A percentile compares a stretch with the other conserved stretches of the same genome.
These are phyloP conservation scores for Citrus hindsii DNA, from an alignment of 345 rosid genomes.

Conservation along the genomic window DNA sequence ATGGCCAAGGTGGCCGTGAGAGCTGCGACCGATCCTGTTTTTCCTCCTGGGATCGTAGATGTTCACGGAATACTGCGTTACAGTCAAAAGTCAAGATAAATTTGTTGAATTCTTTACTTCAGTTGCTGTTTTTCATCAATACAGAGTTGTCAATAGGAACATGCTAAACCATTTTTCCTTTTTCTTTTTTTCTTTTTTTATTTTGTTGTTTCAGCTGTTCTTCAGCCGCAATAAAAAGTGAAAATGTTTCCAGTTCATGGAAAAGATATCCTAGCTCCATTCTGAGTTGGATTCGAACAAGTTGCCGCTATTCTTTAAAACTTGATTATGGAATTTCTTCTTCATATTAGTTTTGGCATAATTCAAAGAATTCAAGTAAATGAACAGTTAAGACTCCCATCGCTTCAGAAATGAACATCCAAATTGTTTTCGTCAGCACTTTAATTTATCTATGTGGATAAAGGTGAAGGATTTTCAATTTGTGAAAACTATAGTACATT, in stretches of 20 bases:
- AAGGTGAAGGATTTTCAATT: no score
- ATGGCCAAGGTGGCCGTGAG: conserved; percentile 54
- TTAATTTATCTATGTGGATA: no score
- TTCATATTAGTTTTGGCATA: neutral
- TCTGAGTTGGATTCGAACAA: neutral
- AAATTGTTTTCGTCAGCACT: no score
- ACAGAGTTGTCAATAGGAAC: conserved; percentile 7
- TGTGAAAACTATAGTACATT: no score
- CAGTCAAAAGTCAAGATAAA: conserved; percentile 34
- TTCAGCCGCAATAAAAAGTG: neutral
- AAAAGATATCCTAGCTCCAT: neutral
- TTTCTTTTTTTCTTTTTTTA: neutral
- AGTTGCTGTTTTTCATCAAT: neutral
- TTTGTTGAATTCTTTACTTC: neutral
- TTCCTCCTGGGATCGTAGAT: conserved; percentile 56
- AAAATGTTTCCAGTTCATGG: neutral
- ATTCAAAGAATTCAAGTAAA: no score
- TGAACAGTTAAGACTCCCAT: no score
- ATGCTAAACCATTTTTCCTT: neutral
- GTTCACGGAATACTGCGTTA: conserved; percentile 43
- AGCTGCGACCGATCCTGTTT: conserved; percentile 56
- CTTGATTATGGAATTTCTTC: neutral
- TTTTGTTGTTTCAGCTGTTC: neutral
- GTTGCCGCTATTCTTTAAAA: neutral
- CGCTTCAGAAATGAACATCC: no score